Evolutionary conservation across 2,329 filamentous ascomycete genomes (phyloP).

Genomic region (Pyrenophora tritici-repentis): DNA sequence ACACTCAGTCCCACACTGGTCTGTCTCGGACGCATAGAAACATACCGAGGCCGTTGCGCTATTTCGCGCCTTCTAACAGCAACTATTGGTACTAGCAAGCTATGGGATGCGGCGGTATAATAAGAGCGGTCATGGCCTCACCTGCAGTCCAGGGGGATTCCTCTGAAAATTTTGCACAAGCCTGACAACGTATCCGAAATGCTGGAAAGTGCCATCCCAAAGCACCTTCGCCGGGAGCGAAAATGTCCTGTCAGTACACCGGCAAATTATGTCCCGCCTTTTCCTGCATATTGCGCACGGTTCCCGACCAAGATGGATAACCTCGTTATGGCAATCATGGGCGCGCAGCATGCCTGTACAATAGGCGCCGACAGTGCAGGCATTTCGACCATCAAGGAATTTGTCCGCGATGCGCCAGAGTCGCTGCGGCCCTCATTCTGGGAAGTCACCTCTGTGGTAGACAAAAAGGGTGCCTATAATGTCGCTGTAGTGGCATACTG

Average conservation of each 20-base stretch:
- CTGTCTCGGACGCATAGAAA: no score
- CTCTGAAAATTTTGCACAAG: not conserved
- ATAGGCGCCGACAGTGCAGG: not conserved
- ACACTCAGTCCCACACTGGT: no score
- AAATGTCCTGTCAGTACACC: conserved; percentile 27
- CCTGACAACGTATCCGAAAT: conserved; percentile 6
- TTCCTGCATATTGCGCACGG: conserved; percentile 40
- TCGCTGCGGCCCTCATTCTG: conserved; percentile 28
- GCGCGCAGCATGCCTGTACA: conserved; percentile 32
- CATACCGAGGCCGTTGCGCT: no score
- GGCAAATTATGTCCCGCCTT: conserved; percentile 34
- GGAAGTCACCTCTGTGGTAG: conserved; percentile 43
- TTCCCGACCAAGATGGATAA: conserved; percentile 39
- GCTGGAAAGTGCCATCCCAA: conserved; percentile 34
- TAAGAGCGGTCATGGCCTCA: no score
- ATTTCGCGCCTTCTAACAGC: no score
- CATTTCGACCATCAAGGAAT: conserved; percentile 22
- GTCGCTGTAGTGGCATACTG: conserved; percentile 50
- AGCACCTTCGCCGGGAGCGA: conserved; percentile 23
- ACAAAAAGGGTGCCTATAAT: conserved; percentile 41
- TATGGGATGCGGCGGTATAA: no score
- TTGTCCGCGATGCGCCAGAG: conserved; percentile 17
- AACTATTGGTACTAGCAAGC: no score
- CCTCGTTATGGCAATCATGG: conserved; percentile 45
- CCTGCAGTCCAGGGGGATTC: no score